Evolutionary conservation across 2,329 filamentous ascomycete species (phyloP).

Genomic region (Beauveria scarabaeidicola): DNA sequence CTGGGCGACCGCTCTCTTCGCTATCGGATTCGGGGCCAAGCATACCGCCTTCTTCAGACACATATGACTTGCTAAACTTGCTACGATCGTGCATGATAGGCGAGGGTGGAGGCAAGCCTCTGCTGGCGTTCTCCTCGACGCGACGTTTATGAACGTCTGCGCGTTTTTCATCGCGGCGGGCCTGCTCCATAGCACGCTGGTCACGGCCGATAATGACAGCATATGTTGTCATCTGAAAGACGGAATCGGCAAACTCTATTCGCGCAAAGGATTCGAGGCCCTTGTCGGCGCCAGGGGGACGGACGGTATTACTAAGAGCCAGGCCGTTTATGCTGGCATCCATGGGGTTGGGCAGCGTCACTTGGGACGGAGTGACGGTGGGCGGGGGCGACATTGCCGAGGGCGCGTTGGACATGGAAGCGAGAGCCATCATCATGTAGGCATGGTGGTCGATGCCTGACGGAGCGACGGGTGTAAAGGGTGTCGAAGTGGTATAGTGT

Average conservation of each 20-base stretch:
- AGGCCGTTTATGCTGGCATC: conserved; percentile 23
- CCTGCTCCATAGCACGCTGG: conserved; percentile 48
- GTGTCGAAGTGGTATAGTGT: conserved; percentile 24
- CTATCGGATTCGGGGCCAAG: conserved; percentile 54
- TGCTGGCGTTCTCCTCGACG: conserved; percentile 37
- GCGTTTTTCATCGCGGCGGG: conserved; percentile 42
- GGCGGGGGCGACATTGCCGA: conserved; percentile 32
- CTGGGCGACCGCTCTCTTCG: conserved; percentile 38
- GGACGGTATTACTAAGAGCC: conserved; percentile 23
- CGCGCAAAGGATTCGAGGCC: conserved; percentile 48
- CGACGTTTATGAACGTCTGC: conserved; percentile 36
- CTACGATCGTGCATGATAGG: conserved; percentile 42
- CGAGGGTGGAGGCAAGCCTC: conserved; percentile 42
- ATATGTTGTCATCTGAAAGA: conserved; percentile 71
- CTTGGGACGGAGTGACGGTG: conserved; percentile 38
- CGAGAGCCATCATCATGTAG: conserved; percentile 39
- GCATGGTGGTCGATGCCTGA: conserved; percentile 29
- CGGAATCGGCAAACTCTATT: conserved; percentile 65
- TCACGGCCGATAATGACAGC: conserved; percentile 66
- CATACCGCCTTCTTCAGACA: conserved; percentile 63
- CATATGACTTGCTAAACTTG: conserved; percentile 55
- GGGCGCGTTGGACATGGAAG: conserved; percentile 28
- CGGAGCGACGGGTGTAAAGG: conserved; percentile 26
- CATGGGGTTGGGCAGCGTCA: conserved; percentile 32
- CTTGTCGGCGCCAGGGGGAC: conserved; percentile 29